phyloP scores from a whole-genome alignment of 2,329 filamentous ascomycete genomes.

The Seiridium unicorne region DNA sequence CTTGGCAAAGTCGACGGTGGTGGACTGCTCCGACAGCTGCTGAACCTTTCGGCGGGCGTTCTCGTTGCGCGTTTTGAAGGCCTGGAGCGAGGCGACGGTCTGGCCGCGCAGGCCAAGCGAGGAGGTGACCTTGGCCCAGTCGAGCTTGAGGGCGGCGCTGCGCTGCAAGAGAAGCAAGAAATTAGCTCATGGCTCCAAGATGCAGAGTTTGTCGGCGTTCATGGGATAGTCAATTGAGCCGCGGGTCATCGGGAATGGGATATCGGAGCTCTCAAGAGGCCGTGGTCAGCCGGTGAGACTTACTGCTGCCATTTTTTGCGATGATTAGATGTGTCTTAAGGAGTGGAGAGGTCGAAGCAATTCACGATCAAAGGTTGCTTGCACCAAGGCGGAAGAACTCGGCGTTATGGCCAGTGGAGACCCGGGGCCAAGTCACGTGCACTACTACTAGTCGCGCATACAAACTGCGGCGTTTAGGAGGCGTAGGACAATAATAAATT shows the following conservation, averaged over 20 bases:
- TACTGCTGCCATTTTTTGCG: slow-evolving; percentile 69
- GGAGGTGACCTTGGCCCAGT: slow-evolving; percentile 93
- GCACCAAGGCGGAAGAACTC: slow-evolving; percentile 41
- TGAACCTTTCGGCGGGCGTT: slow-evolving; percentile 93
- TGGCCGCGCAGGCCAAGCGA: slow-evolving; percentile 95
- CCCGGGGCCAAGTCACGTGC: background rate
- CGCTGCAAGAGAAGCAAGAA: slow-evolving; percentile 60
- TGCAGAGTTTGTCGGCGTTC: slow-evolving; percentile 9
- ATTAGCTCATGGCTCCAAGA: slow-evolving; percentile 49
- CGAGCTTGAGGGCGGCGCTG: slow-evolving; percentile 98
- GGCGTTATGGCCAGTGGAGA: background rate
- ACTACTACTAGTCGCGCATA: background rate
- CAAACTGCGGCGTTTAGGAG: no score
- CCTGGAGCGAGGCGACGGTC: slow-evolving; percentile 85
- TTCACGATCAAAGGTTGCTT: slow-evolving; percentile 44
- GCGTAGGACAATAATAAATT: no score
- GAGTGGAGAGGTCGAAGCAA: slow-evolving; percentile 47
- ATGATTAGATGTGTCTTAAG: slow-evolving; percentile 40
- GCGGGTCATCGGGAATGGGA: background rate
- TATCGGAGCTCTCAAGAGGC: background rate
- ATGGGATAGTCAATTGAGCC: slow-evolving; percentile 20
- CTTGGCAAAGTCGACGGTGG: slow-evolving; percentile 86
- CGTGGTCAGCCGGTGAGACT: slow-evolving; percentile 38
- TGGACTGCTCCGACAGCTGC: slow-evolving; percentile 77
- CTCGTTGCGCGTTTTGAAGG: slow-evolving; percentile 99